phyloP scores from a whole-genome alignment of 2,329 filamentous ascomycete genomes.

The Hymenoscyphus salicellus region DNA sequence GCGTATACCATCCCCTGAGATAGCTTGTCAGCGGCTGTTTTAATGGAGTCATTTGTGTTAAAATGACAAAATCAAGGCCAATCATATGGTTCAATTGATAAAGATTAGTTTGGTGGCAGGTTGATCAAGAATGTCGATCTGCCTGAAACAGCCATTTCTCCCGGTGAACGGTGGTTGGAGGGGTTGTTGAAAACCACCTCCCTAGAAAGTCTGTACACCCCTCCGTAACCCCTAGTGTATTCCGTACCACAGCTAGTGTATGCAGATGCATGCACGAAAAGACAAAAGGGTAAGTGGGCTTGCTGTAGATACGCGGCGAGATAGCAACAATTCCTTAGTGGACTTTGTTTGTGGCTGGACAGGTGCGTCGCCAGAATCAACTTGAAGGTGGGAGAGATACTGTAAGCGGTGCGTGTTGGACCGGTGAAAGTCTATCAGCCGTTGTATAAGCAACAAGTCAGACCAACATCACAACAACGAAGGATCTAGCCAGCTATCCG shows the following conservation, averaged over 20 bases:
- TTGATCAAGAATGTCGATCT: background rate
- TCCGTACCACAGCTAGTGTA: background rate
- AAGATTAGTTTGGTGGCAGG: background rate
- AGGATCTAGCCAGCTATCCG: background rate
- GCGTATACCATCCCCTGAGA: background rate
- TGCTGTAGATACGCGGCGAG: background rate
- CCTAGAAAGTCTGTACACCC: background rate
- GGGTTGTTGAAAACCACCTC: background rate
- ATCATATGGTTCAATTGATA: background rate
- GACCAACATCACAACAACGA: background rate
- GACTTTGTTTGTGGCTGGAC: background rate
- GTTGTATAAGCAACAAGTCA: background rate
- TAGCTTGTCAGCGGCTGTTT: slow-evolving; percentile 1
- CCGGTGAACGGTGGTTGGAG: slow-evolving; percentile 12
- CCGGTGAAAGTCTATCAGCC: background rate
- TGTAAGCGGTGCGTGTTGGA: background rate
- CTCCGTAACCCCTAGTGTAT: background rate
- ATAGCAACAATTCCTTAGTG: background rate
- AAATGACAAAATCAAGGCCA: background rate
- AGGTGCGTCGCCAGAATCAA: background rate
- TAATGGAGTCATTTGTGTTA: slow-evolving; percentile 1
- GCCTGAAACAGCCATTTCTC: slow-evolving; percentile 4
- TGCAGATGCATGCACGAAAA: background rate
- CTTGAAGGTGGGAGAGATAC: background rate
- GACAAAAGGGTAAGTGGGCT: background rate